Evolutionary conservation across 768 basidiomycete genomes (phyloP), one percentile per base, ranked within the genome.

Genomic region (Phylloporus arenicola): DNA sequence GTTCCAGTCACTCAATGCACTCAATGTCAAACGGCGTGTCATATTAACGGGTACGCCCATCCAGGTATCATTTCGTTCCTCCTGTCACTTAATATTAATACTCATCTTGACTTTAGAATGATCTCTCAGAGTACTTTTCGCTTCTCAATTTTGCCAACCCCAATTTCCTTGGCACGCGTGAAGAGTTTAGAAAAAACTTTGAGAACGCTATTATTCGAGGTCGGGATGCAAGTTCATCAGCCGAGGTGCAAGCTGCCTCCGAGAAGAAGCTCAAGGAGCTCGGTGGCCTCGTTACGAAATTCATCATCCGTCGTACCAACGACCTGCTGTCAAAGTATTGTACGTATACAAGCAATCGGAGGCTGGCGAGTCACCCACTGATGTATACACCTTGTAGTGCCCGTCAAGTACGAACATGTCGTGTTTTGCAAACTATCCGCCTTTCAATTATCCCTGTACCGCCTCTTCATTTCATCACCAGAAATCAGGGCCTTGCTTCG

Each of bases 361-460:
- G 45, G 30, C 33, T n/a, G 30, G 27, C 6, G 4, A 34, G 34
- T 41, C 7, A 17, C 33, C 44, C 13, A 29, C 39, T 57, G 51
- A 42, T 34, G 16, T 52, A 33, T 45, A 50, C 42, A 57, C 48
- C 50, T 25, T 45, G 2, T 60, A 98, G 95, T 99, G 25, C 96
- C 96, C 9, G 92, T 99, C 71, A 99, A 99, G 68, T 98, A 98
- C 71, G 96, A 98, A 66, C 92, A 97, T 52, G 88, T 97, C 53
- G 93, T 97, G 0, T 97, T 96, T 69, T 97, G 93, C 65, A 77
- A 81, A 37, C 78, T 89, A 4, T 92, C 90, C 2, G 75, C 84
- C 14, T 83, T 96, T 58, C 93, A 97, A 59, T 70, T 90, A 13
- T 73, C 88, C 7, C 73, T 97, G 3, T 97, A 97, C 64, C 83